Evolutionary conservation across 1,284 basidiomycete genomes (phyloP), one percentile per base, ranked within the genome.

Genomic region (Coriolopsis trogii): DNA sequence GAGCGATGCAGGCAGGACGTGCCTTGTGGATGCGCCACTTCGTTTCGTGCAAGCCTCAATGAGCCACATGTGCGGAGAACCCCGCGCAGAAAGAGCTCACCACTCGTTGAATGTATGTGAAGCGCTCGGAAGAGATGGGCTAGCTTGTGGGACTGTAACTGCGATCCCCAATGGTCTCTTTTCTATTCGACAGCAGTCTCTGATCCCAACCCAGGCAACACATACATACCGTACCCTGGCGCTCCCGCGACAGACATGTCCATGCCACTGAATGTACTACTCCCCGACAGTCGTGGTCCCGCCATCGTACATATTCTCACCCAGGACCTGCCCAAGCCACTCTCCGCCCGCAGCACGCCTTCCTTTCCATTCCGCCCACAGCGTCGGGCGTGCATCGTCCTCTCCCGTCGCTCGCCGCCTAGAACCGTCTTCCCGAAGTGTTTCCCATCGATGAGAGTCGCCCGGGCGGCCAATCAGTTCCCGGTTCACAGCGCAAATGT

Each of bases 261-360:
- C 12, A n/a, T 38, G 23, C 48, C 29, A 26, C 28, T 41, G 29
- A 23, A 5, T 29, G 49, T 3, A 18, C 31, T n/a, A 15, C 34
- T 25, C 30, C 52, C 52, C 56, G 56, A 58, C 52, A 30, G 49
- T 58, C 56, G 56, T 54, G 56, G 56, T 9, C 39, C 37, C 52
- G 23, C 28, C 36, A n/a, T 33, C 23, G 42, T 49, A 15, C 25
- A 25, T n/a, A 7, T 46, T 49, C 41, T 51, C 48, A 49, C 39
- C 25, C 16, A 43, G 12, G 9, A 12, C 20, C 48, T 15, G 25
- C 26, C 40, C 15, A 37, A 21, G 41, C 34, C 38, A 36, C 30
- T 37, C 41, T 38, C 44, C 9, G 23, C 51, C 31, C 20, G 36
- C 23, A 26, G 26, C n/a, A 15, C 21, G 13, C 18, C 40, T 29